Base-by-base conservation (phyloP, 2,329 filamentous ascomycete species). In the Boeremia lycopersici region DNA sequence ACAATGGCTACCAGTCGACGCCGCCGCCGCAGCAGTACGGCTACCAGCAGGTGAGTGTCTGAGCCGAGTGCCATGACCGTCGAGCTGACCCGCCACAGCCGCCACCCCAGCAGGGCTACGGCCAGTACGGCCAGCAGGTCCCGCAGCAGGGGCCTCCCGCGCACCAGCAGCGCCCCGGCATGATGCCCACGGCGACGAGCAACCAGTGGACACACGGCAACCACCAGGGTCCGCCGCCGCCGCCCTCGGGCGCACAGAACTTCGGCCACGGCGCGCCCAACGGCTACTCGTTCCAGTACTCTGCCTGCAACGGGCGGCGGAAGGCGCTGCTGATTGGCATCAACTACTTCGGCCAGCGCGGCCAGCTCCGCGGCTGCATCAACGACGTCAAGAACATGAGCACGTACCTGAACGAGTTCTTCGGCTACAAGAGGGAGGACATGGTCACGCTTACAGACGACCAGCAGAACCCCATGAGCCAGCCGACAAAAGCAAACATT, bases 331-430 rank as follows among this genome's bases (percentile, higher is more conserved):
- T 98, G 57, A 93, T 97, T 64, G 93, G 93, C 50, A 96, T 97
- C 81, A 97, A 97, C 78, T 97, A 98, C 78, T 97, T 97, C 72
- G 88, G 89, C 46, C 93, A 97, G 77, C 86, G 90, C 53, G 93
- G 93, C 26, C 90, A 97, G 80, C 82, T 97, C 42, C 84, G 92
- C 53, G 93, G 93, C 40, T 98, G 93, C 72, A 97, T 97, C 80
- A 97, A 98, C 72, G 93, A 98, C 73, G 93, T 97, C 38, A 90
- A 93, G 77, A 97, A 97, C 79, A 96, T 98, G 91, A 96, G 92
- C 19, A 84, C 84, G 44, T 98, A 96, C 72, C 81, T 98, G 54
- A 90, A 91, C 60, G 86, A 93, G 75, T 87, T 91, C 70, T 97
- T 96, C 74, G 90, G 90, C 28, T 98, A 98, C 76, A 92, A 91